Base-by-base conservation (phyloP, 345 rosid genomes). In the Geranium rotundifolium region DNA sequence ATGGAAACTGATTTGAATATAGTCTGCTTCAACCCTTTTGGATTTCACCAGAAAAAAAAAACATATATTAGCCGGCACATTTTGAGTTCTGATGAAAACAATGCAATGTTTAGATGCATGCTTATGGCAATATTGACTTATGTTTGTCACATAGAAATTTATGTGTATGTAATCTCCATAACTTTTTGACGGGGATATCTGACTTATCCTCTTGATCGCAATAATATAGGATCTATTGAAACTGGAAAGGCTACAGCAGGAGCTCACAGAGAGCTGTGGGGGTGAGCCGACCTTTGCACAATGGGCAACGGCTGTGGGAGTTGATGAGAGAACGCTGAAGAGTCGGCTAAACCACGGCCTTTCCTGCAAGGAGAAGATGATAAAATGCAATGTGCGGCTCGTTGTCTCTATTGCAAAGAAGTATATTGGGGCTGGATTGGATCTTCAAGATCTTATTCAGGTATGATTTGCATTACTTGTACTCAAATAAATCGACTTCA, bases 381-480 rank as follows among this genome's bases (percentile, higher is more conserved):
- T 93, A 54, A 93, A 82, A 82, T 84, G 90, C 82, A 93, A 93
- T 77, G 80, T 90, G 58, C 84, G 99, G 66, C 99, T 93, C 52
- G 99, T 93, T 64, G 86, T 93, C 65, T 93, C 99, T 15, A 88
- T 93, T 69, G 97, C 99, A 2, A 93, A 84, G 81, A 90, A 86
- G 66, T 93, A 87, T 76, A 91, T 83, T 71, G 91, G 91, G 39
- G 84, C 81, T 72, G 97, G 99, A 46, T 80, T 90, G 97, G 83
- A 82, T 76, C 85, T 89, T 67, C 95, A 88, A 71, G 99, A 90
- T 76, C 99, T 93, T 70, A 96, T 93, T 72, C 97, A 85, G 96
- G 98, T 89, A 73, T 58, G 52, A 23, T 23, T 23, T 23, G 27
- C 27, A 23, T 23, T 23, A 23, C 27, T 23, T 23, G 27, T 23